Evolutionary conservation across 108 stramenopile species (phyloP).

Genomic region (Cylindrotheca closterium): DNA sequence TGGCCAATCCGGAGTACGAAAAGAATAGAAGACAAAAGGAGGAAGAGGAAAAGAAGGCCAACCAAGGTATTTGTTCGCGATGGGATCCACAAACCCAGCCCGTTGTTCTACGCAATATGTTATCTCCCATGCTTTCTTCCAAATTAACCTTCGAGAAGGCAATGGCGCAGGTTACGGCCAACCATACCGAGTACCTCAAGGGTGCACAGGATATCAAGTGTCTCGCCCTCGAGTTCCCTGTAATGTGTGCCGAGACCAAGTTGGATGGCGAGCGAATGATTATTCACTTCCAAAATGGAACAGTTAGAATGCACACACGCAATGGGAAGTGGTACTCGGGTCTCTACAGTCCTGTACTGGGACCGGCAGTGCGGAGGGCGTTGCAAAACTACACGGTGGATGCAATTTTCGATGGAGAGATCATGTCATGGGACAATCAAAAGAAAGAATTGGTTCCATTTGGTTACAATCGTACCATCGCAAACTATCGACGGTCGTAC

Average conservation of each 20-base stretch:
- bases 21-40: background rate
- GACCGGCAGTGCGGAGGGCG: slow-evolving; percentile 68
- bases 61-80: slow-evolving; percentile 3
- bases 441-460: slow-evolving; percentile 65
- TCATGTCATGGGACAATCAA: slow-evolving; percentile 69
- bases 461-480: slow-evolving; percentile 74
- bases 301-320: slow-evolving; percentile 58
- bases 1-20: slow-evolving; percentile 36
- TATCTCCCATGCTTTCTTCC: slow-evolving; percentile 75
- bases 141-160: slow-evolving; percentile 54
- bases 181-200: slow-evolving; percentile 45
- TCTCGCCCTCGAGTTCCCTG: slow-evolving; percentile 70
- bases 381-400: slow-evolving; percentile 62
- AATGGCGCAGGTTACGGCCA: slow-evolving; percentile 43
- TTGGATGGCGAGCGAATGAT: slow-evolving; percentile 85
- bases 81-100: slow-evolving; percentile 40
- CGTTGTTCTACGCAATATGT: slow-evolving; percentile 47
- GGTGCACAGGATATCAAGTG: slow-evolving; percentile 2
- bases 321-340: slow-evolving; percentile 51
- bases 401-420: slow-evolving; percentile 84
- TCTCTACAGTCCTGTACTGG: slow-evolving; percentile 74
- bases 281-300: slow-evolving; percentile 50
- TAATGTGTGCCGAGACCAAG: slow-evolving; percentile 78
- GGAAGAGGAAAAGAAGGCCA: slow-evolving; percentile 3
- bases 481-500: slow-evolving; percentile 56